Percentiles rank a stretch among this genome's conserved stretches.
These are phyloP conservation scores for Sporothrix schenckii DNA, from an alignment of 2,329 filamentous ascomycete species.

Conservation along the genomic window DNA sequence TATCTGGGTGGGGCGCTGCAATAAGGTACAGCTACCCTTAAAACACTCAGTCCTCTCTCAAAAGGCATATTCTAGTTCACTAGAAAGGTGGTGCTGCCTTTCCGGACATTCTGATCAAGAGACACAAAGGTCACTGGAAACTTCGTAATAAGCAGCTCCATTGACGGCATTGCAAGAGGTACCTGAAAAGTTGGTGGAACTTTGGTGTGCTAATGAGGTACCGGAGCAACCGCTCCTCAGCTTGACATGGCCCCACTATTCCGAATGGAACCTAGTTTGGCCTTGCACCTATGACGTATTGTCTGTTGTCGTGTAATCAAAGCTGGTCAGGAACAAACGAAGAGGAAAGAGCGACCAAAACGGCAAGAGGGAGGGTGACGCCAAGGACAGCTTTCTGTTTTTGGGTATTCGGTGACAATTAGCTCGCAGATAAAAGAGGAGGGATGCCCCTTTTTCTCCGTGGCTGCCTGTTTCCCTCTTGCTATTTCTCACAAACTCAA, in stretches of 20 bases:
- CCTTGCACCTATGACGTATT: conserved; percentile 34
- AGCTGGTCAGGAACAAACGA: conserved; percentile 32
- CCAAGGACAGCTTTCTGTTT: background rate
- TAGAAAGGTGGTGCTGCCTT: background rate
- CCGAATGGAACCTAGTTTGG: conserved; percentile 6
- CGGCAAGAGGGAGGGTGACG: conserved; percentile 1
- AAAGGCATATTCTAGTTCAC: background rate
- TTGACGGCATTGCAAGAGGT: background rate
- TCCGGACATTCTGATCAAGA: background rate
- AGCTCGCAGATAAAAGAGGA: conserved; percentile 22
- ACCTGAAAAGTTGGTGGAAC: background rate
- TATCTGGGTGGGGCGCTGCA: background rate
- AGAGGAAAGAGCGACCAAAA: conserved; percentile 9
- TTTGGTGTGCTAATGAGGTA: background rate
- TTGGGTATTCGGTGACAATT: background rate
- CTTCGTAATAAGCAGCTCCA: conserved; percentile 16
- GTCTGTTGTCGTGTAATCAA: conserved; percentile 28
- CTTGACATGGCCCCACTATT: conserved; percentile 4
- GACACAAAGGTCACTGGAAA: conserved; percentile 17
- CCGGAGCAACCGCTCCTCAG: background rate
- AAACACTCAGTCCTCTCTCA: background rate
- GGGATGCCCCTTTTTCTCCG: background rate
- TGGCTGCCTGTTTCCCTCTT: background rate
- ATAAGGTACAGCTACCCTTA: background rate
- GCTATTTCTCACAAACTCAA: background rate